Evolutionary conservation across 306 rosid species (phyloP).

Genomic region (Prunus kanzakura): DNA sequence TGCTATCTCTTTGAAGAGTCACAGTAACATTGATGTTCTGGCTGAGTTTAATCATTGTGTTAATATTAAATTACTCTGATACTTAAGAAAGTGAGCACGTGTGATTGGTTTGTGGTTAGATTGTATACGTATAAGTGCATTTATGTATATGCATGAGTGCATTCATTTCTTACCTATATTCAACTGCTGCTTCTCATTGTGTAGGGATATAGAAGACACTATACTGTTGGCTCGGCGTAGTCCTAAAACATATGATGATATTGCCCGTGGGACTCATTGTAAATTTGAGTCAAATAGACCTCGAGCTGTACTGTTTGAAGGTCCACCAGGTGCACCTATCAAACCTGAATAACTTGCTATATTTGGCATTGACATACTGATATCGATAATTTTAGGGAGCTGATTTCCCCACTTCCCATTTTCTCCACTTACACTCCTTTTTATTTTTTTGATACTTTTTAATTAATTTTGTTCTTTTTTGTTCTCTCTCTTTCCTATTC

Average conservation of each 20-base stretch:
- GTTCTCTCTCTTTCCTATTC: no score
- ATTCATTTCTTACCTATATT: slow-evolving; percentile 2
- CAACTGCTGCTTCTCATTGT: slow-evolving; percentile 17
- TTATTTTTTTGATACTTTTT: no score
- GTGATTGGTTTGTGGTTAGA: neutral
- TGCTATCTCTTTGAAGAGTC: neutral
- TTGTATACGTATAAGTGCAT: slow-evolving; percentile 9
- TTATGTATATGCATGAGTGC: slow-evolving; percentile 1
- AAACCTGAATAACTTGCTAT: neutral
- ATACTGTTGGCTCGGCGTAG: slow-evolving; percentile 73
- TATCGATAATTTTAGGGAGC: neutral
- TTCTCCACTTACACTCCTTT: no score
- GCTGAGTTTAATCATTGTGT: slow-evolving; percentile 2
- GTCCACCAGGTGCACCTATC: slow-evolving; percentile 74
- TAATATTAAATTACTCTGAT: neutral
- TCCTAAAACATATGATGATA: slow-evolving; percentile 85
- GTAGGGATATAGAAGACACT: slow-evolving; percentile 82
- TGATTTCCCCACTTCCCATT: no score
- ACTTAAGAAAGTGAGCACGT: neutral
- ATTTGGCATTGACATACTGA: neutral
- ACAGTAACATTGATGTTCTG: neutral
- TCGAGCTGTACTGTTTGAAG: slow-evolving; percentile 91
- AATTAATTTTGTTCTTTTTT: no score
- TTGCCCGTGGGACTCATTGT: slow-evolving; percentile 73
- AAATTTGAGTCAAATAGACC: slow-evolving; percentile 90